phyloP scores from a whole-genome alignment of 1,284 basidiomycete genomes.

The Fistulina hepatica region DNA sequence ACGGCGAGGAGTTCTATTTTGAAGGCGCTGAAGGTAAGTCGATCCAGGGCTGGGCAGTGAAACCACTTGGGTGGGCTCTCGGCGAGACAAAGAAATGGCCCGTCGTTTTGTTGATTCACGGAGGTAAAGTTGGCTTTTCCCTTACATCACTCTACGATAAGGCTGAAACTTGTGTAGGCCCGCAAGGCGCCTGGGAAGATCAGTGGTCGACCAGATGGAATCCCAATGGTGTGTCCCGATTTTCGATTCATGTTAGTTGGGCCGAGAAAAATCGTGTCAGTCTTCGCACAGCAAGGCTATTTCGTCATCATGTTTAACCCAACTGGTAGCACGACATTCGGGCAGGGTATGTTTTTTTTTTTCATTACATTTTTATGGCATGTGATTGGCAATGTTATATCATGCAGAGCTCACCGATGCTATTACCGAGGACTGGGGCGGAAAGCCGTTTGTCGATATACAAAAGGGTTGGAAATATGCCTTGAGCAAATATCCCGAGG shows the following conservation, averaged over 20 bases:
- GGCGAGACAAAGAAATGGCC: constrained; percentile 69
- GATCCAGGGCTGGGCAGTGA: constrained; percentile 77
- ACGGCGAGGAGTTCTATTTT: constrained; percentile 79
- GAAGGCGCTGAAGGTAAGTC: constrained; percentile 58
- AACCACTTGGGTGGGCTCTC: constrained; percentile 62
- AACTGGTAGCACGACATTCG: constrained; percentile 81
- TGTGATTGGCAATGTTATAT: neutral
- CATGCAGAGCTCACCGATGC: constrained; percentile 72
- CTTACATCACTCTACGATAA: constrained; percentile 2
- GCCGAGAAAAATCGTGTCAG: constrained; percentile 23
- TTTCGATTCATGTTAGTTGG: neutral
- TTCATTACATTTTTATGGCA: neutral
- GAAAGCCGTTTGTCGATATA: constrained; percentile 77
- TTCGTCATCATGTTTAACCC: constrained; percentile 80
- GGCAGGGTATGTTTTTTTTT: constrained; percentile 45
- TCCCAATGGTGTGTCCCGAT: constrained; percentile 45
- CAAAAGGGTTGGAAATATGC: constrained; percentile 66
- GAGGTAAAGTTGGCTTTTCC: constrained; percentile 31
- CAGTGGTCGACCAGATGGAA: constrained; percentile 86
- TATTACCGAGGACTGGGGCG: constrained; percentile 74
- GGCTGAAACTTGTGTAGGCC: constrained; percentile 31
- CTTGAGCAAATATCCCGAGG: constrained; percentile 63
- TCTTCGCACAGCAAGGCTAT: constrained; percentile 78
- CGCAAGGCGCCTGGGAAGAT: constrained; percentile 75
- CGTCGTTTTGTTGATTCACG: constrained; percentile 63